These are phyloP conservation scores for Solanum appendiculatum DNA, from an alignment of 257 asterid species.

Conservation along the genomic window DNA sequence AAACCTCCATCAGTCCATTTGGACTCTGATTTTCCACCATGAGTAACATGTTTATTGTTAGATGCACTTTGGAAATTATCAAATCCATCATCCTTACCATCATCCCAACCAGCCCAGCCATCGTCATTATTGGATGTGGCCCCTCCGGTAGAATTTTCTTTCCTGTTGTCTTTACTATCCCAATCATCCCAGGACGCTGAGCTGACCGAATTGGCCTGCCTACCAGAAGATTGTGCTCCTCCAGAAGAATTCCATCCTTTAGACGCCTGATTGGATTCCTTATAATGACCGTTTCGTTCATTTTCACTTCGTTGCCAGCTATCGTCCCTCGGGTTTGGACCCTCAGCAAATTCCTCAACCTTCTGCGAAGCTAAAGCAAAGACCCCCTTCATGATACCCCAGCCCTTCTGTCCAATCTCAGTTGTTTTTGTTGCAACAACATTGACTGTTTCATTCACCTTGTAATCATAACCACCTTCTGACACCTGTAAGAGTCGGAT, in stretches of 20 bases:
- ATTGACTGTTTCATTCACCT: constrained; percentile 76
- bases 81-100: constrained; percentile 51
- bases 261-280: constrained; percentile 37
- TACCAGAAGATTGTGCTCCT: constrained; percentile 27
- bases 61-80: constrained; percentile 41
- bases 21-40: constrained; percentile 47
- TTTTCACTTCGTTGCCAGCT: constrained; percentile 55
- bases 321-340: constrained; percentile 32
- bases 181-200: constrained; percentile 76
- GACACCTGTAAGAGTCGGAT: constrained; percentile 38
- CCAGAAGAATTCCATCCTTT: constrained; percentile 47
- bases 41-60: constrained; percentile 29
- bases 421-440: constrained; percentile 71
- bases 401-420: constrained; percentile 80
- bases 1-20: constrained; percentile 80
- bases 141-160: constrained; percentile 32
- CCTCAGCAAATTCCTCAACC: constrained; percentile 75
- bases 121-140: constrained; percentile 37
- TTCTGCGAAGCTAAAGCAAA: constrained; percentile 91
- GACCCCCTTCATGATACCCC: constrained; percentile 91
- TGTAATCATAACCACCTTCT: constrained; percentile 83
- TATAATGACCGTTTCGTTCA: constrained; percentile 35
- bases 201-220: constrained; percentile 26
- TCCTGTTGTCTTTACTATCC: constrained; percentile 49
- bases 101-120: constrained; percentile 97